A percentile compares a stretch with the other conserved stretches of the same genome.
phyloP scores from a whole-genome alignment of 2,329 filamentous ascomycete species.

The Albophoma yamanashiensis region DNA sequence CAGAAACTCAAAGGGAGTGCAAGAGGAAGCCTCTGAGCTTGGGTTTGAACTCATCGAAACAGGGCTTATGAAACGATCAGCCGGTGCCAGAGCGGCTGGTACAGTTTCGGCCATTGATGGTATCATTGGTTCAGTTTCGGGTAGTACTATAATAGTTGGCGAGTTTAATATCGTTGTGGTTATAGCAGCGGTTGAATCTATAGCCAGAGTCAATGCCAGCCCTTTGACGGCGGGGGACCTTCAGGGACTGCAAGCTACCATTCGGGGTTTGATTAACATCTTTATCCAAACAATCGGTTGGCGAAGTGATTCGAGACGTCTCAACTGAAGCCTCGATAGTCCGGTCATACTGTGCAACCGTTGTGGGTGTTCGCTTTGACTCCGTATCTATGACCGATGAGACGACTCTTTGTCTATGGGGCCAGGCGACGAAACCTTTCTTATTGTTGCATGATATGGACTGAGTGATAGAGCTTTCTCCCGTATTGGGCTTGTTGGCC shows the following conservation, averaged over 20 bases:
- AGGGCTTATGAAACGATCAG: background rate
- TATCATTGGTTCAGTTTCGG: background rate
- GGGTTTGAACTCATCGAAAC: background rate
- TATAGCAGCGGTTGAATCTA: background rate
- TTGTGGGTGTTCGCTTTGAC: background rate
- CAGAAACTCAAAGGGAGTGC: background rate
- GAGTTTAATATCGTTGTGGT: background rate
- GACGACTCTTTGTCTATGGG: background rate
- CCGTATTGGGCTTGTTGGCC: background rate
- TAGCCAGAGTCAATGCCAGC: background rate
- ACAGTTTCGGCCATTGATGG: background rate
- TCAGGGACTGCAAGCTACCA: background rate
- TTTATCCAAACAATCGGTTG: background rate
- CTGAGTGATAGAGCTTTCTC: background rate
- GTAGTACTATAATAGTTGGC: background rate
- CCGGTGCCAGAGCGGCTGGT: background rate
- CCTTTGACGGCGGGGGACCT: too few relatives aligned
- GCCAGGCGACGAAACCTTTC: background rate
- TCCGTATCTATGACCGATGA: background rate
- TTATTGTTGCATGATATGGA: background rate
- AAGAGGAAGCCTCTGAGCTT: background rate
- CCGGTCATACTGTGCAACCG: background rate
- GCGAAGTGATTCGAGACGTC: background rate
- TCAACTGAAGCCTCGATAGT: background rate
- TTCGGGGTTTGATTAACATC: background rate